These are phyloP conservation scores for Hirschioporus abietinus DNA, from an alignment of 768 basidiomycete genomes.

Conservation along the genomic window DNA sequence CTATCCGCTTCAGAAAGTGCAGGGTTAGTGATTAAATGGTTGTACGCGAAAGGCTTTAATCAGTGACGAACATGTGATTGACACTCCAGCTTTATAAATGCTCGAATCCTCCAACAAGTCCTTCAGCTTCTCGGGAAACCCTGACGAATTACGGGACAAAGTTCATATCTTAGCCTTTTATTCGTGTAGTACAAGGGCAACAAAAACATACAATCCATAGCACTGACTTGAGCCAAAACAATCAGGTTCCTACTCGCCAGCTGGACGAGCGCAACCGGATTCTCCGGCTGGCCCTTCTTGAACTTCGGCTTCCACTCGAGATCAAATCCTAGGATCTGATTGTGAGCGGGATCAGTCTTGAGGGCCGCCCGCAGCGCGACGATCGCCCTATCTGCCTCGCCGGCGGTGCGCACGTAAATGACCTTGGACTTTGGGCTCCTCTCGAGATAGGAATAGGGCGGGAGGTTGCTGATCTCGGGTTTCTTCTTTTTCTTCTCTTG, in stretches of 20 bases:
- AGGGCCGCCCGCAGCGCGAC: background rate
- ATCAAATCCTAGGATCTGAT: conserved; percentile 53
- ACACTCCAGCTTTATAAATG: conserved; percentile 65
- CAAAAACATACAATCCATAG: conserved; percentile 41
- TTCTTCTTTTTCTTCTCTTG: conserved; percentile 13
- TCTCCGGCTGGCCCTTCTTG: conserved; percentile 46
- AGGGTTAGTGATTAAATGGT: background rate
- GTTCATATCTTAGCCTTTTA: conserved; percentile 1
- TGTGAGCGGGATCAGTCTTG: background rate
- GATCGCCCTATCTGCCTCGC: conserved; percentile 10
- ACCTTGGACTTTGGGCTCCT: conserved; percentile 6
- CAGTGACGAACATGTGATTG: background rate
- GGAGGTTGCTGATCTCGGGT: conserved; percentile 14
- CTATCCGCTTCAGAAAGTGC: conserved; percentile 47
- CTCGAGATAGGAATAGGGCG: conserved; percentile 12
- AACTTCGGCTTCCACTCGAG: conserved; percentile 74
- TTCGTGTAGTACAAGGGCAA: background rate
- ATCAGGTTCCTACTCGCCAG: conserved; percentile 52
- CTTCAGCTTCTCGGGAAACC: conserved; percentile 47
- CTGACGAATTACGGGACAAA: conserved; percentile 26
- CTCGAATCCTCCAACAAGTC: conserved; percentile 46
- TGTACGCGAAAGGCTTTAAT: background rate
- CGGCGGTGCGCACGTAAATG: conserved; percentile 14
- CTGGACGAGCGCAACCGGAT: conserved; percentile 72
- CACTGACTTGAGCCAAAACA: conserved; percentile 59